Evolutionary conservation across 129 eudicot genomes (phyloP).

Genomic region (Oenanthe sinensis): DNA sequence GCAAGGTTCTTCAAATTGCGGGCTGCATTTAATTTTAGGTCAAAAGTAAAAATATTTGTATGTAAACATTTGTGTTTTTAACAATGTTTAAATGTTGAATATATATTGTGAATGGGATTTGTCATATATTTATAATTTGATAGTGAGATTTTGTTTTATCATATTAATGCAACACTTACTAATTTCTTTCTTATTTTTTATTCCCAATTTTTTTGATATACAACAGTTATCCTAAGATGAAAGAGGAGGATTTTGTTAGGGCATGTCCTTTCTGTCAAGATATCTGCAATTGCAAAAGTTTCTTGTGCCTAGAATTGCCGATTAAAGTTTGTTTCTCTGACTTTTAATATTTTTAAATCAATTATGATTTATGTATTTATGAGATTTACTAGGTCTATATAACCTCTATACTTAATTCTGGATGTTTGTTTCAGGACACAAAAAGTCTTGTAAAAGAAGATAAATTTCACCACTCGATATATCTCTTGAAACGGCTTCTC

Average conservation of each 20-base stretch:
- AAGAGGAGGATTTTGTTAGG: neutral
- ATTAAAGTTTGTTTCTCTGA: neutral
- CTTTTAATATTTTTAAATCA: neutral
- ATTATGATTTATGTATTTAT: neutral
- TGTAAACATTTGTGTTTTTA: no score
- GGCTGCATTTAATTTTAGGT: neutral
- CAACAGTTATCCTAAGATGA: neutral
- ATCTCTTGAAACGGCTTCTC: constrained; percentile 42
- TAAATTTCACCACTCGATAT: constrained; percentile 23
- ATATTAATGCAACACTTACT: neutral
- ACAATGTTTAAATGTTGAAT: neutral
- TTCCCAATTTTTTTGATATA: neutral
- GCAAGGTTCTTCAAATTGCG: neutral
- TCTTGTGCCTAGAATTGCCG: neutral
- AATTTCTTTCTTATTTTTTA: neutral
- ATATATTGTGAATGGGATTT: neutral
- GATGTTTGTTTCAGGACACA: neutral
- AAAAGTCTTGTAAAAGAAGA: neutral
- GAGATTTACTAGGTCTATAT: neutral
- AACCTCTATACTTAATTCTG: neutral
- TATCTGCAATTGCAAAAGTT: neutral
- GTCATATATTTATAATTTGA: neutral
- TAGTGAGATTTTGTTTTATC: neutral
- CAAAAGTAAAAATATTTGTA: no score
- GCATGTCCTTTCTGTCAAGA: neutral